Percentiles rank a stretch among this genome's conserved stretches.
phyloP scores from a whole-genome alignment of 305 asterid genomes.

The Lippia alba region DNA sequence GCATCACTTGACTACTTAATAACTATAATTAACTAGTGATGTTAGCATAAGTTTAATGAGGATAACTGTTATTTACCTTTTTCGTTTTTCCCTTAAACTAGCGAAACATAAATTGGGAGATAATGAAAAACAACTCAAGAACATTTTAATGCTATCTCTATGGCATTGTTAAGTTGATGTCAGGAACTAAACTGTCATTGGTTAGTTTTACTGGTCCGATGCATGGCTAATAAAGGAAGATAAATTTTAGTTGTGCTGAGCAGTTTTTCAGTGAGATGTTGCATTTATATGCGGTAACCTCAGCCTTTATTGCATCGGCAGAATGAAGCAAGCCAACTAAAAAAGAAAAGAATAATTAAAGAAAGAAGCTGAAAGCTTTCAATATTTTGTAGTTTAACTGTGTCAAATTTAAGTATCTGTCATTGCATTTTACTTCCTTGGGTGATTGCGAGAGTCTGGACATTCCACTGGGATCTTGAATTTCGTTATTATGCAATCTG shows the following conservation, averaged over 20 bases:
- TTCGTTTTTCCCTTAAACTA: neutral
- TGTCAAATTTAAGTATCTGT: neutral
- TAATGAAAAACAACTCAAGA: neutral
- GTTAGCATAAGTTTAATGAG: constrained; percentile 1
- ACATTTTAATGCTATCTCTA: neutral
- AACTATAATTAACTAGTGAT: neutral
- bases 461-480: neutral
- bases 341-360: neutral
- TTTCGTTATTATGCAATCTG: neutral
- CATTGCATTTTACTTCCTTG: neutral
- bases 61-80: neutral
- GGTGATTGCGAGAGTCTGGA: neutral
- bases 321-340: neutral
- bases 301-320: neutral
- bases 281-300: neutral
- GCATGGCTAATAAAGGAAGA: neutral
- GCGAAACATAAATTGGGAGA: neutral
- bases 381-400: constrained; percentile 5
- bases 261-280: constrained; percentile 16
- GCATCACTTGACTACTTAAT: neutral
- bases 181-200: neutral
- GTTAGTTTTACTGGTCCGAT: constrained; percentile 2
- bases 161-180: neutral
- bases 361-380: constrained; percentile 3
- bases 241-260: neutral